phyloP scores from a whole-genome alignment of 768 basidiomycete genomes.

The Auricularia sp. region DNA sequence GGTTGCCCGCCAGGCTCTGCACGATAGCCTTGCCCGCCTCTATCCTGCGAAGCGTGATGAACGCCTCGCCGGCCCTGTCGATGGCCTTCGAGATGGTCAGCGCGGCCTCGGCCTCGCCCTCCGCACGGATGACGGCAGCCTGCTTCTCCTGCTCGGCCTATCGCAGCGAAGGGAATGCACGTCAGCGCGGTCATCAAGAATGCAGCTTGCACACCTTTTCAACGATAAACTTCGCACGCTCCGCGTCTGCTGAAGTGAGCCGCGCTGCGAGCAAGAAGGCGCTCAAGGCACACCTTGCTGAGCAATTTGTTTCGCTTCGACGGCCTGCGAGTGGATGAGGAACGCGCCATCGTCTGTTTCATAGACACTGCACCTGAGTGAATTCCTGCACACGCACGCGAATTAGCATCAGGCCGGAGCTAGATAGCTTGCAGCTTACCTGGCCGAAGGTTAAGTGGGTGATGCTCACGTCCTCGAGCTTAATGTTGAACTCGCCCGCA shows the following conservation, averaged over 20 bases:
- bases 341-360: background rate
- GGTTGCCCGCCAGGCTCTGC: slow-evolving; percentile 63
- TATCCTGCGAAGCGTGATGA: slow-evolving; percentile 90
- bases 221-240: slow-evolving; percentile 97
- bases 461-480: slow-evolving; percentile 94
- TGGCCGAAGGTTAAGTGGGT: slow-evolving; percentile 85
- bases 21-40: slow-evolving; percentile 98
- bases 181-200: background rate
- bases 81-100: slow-evolving; percentile 83
- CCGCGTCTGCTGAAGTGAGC: slow-evolving; percentile 56
- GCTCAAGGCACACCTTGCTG: slow-evolving; percentile 68
- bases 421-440: slow-evolving; percentile 27
- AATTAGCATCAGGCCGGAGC: background rate
- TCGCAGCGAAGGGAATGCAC: background rate
- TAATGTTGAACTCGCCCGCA: slow-evolving; percentile 92
- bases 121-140: slow-evolving; percentile 94
- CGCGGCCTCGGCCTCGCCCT: slow-evolving; percentile 97
- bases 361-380: slow-evolving; percentile 41
- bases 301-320: slow-evolving; percentile 98
- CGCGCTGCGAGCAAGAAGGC: background rate
- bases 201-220: slow-evolving; percentile 61
- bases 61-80: slow-evolving; percentile 91
- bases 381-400: slow-evolving; percentile 55
- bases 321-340: slow-evolving; percentile 42
- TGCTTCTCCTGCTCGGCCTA: slow-evolving; percentile 99